Conservation (phyloP, 148 eudicot species). For the Oxyria digyna region DNA sequence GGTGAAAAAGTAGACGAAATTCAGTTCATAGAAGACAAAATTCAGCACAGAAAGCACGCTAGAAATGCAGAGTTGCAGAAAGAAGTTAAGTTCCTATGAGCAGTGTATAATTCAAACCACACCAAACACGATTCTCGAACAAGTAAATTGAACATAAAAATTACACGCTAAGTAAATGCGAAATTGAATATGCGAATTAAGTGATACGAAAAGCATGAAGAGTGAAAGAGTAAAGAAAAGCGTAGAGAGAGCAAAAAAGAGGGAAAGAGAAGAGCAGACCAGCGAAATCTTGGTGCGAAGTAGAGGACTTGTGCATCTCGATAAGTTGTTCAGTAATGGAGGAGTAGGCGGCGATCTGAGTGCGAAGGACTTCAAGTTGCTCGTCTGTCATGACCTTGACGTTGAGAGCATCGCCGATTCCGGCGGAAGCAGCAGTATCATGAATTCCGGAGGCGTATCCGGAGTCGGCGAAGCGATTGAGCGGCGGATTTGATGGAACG, state of each 20-base stretch:
- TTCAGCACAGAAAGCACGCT: background rate
- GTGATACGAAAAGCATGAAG: background rate
- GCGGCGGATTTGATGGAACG: background rate
- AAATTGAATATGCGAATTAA: background rate
- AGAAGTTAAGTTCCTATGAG: background rate
- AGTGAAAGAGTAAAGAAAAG: background rate
- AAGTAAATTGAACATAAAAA: background rate
- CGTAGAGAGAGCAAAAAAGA: background rate
- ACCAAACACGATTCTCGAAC: background rate
- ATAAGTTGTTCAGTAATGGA: constrained; percentile 78
- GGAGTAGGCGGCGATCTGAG: constrained; percentile 79
- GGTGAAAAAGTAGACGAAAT: background rate
- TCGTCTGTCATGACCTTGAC: constrained; percentile 91
- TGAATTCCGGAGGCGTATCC: background rate
- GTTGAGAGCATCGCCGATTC: constrained; percentile 28
- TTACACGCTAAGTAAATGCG: background rate
- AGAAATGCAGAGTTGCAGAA: background rate
- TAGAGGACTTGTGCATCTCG: constrained; percentile 59
- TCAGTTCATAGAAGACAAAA: background rate
- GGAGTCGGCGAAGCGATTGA: background rate
- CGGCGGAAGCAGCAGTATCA: background rate
- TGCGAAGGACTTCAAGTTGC: constrained; percentile 64
- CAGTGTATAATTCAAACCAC: background rate
- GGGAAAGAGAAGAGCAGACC: constrained; percentile 22
- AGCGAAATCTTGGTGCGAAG: constrained; percentile 72